Percentiles rank a stretch among this genome's conserved stretches.
Conservation (phyloP, 2,329 filamentous ascomycete genomes). For the Colletotrichum sp. region DNA sequence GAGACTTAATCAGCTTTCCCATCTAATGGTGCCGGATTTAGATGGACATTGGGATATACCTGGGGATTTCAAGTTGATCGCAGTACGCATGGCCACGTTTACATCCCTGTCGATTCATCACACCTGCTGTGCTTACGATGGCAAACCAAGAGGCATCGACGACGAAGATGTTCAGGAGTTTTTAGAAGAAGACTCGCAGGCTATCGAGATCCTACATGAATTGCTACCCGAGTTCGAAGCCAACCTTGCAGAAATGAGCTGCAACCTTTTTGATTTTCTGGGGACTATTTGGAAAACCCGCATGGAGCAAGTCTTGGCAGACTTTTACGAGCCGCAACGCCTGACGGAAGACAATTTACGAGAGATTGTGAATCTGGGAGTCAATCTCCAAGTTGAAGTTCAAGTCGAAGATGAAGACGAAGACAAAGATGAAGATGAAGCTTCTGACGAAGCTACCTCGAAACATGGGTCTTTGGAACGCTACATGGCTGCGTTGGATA, state of each 20-base stretch:
- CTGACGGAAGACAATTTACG: neutral
- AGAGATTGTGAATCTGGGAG: no score
- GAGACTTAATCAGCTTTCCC: accelerated
- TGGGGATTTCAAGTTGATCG: accelerated
- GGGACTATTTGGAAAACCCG: neutral
- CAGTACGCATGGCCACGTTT: neutral
- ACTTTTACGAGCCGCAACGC: neutral
- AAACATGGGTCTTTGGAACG: no score
- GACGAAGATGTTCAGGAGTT: neutral
- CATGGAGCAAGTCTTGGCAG: neutral
- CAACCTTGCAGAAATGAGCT: neutral
- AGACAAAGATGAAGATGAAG: no score
- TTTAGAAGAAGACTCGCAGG: neutral
- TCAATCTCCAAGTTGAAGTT: no score
- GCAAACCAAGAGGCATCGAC: no score
- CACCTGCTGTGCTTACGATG: accelerated
- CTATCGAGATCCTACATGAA: accelerated
- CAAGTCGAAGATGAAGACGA: no score
- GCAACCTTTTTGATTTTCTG: neutral
- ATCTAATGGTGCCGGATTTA: accelerated
- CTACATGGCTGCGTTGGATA: no score
- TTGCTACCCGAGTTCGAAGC: neutral
- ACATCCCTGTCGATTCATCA: neutral
- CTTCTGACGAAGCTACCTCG: no score
- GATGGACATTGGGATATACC: accelerated